Evolutionary conservation across 768 basidiomycete species (phyloP).

Genomic region (Suillus luteus): DNA sequence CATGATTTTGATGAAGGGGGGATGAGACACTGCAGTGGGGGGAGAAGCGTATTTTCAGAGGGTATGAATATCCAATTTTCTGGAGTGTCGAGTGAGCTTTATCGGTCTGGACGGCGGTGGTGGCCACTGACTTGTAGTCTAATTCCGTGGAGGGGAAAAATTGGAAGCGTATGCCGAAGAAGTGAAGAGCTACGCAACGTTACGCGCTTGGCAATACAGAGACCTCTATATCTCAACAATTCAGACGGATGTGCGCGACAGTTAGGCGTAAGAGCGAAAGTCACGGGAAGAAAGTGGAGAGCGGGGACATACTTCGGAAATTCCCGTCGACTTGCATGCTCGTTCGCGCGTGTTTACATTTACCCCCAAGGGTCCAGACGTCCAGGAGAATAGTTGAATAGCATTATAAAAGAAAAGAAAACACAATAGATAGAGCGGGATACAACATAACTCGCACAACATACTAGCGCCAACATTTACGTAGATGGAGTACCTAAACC

Average conservation of each 20-base stretch:
- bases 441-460: constrained; percentile 7
- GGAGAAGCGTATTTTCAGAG: constrained; percentile 2
- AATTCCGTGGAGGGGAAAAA: constrained; percentile 13
- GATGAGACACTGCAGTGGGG: constrained; percentile 7
- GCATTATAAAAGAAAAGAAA: constrained; percentile 14
- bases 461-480: constrained; percentile 19
- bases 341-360: constrained; percentile 13
- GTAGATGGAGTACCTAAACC: constrained; percentile 39
- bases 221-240: constrained; percentile 14
- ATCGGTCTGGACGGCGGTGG: constrained; percentile 3
- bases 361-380: neutral
- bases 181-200: constrained; percentile 5
- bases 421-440: constrained; percentile 16
- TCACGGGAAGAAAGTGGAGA: constrained; percentile 17
- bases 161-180: constrained; percentile 11
- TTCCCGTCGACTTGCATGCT: constrained; percentile 29
- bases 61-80: constrained; percentile 1
- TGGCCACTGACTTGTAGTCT: constrained; percentile 3
- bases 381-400: neutral
- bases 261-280: constrained; percentile 19
- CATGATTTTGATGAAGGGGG: neutral
- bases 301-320: constrained; percentile 25
- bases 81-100: neutral
- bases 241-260: constrained; percentile 13
- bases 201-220: constrained; percentile 16